A percentile compares a stretch with the other conserved stretches of the same genome.
Conservation (phyloP, 768 basidiomycete genomes). For the Leccinum arenicola region DNA sequence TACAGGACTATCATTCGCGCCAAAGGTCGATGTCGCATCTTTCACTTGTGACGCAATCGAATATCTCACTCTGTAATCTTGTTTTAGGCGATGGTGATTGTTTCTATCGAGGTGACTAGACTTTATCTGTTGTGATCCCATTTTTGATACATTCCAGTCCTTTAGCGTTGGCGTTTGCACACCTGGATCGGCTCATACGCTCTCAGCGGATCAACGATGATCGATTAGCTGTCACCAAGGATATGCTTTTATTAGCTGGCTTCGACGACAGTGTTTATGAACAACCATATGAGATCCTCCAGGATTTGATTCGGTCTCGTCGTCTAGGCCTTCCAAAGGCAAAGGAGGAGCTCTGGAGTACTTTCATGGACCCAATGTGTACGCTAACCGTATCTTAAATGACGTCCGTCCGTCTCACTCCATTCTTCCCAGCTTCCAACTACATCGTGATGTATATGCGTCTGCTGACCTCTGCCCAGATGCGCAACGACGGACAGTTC, state of each 20-base stretch:
- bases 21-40: slow-evolving; percentile 48
- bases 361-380: slow-evolving; percentile 56
- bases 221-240: slow-evolving; percentile 49
- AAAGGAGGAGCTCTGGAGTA: slow-evolving; percentile 34
- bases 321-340: slow-evolving; percentile 35
- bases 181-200: slow-evolving; percentile 66
- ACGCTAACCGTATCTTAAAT: slow-evolving; percentile 8
- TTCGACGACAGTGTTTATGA: slow-evolving; percentile 70
- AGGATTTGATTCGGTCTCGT: slow-evolving; percentile 42
- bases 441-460: slow-evolving; percentile 79
- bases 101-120: slow-evolving; percentile 78
- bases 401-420: slow-evolving; percentile 1
- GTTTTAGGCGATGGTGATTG: slow-evolving; percentile 80
- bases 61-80: not conserved
- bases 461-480: slow-evolving; percentile 79
- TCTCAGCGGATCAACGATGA: slow-evolving; percentile 44
- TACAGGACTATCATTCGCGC: slow-evolving; percentile 67
- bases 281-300: slow-evolving; percentile 71
- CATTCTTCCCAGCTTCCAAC: slow-evolving; percentile 49
- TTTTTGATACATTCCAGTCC: slow-evolving; percentile 19
- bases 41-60: not conserved
- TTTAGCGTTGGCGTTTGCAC: slow-evolving; percentile 79
- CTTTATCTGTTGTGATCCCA: not conserved
- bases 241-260: slow-evolving; percentile 51
- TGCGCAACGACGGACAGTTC: slow-evolving; percentile 57